A percentile compares a stretch with the other conserved stretches of the same genome.
Evolutionary conservation across 495 filamentous ascomycete genomes (phyloP).

Genomic region (Rhizodiscina lignyota): DNA sequence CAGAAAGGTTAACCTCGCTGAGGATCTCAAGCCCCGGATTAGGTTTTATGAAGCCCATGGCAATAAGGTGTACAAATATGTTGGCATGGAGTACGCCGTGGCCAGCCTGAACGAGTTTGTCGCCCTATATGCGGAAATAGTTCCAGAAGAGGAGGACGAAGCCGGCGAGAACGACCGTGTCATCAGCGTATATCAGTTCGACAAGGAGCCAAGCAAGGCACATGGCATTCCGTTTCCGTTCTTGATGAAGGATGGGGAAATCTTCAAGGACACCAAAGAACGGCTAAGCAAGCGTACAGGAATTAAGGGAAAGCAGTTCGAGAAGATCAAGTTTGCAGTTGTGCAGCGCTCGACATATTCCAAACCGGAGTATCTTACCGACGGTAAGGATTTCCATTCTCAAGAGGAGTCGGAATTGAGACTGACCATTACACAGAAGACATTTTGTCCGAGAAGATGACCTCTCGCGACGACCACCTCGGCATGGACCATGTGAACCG

Average conservation of each 20-base stretch:
- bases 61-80: constrained; percentile 65
- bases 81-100: constrained; percentile 45
- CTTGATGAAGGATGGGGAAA: constrained; percentile 69
- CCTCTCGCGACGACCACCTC: constrained; percentile 56
- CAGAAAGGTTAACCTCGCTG: constrained; percentile 57
- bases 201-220: constrained; percentile 60
- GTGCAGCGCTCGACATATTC: constrained; percentile 51
- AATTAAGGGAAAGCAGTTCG: constrained; percentile 93
- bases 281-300: constrained; percentile 77
- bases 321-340: constrained; percentile 94
- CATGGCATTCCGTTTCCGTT: constrained; percentile 87
- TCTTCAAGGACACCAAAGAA: constrained; percentile 80
- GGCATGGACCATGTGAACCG: constrained; percentile 86
- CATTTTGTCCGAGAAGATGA: constrained; percentile 56
- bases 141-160: constrained; percentile 49
- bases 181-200: constrained; percentile 79
- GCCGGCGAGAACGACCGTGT: constrained; percentile 37
- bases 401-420: background rate
- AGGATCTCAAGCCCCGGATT: constrained; percentile 50
- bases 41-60: constrained; percentile 64
- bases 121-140: constrained; percentile 51
- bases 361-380: constrained; percentile 64
- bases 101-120: constrained; percentile 70
- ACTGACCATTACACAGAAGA: constrained; percentile 44
- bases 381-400: constrained; percentile 44